Conservation (phyloP, 1,284 basidiomycete genomes). For the Phenoliferia sp. region DNA sequence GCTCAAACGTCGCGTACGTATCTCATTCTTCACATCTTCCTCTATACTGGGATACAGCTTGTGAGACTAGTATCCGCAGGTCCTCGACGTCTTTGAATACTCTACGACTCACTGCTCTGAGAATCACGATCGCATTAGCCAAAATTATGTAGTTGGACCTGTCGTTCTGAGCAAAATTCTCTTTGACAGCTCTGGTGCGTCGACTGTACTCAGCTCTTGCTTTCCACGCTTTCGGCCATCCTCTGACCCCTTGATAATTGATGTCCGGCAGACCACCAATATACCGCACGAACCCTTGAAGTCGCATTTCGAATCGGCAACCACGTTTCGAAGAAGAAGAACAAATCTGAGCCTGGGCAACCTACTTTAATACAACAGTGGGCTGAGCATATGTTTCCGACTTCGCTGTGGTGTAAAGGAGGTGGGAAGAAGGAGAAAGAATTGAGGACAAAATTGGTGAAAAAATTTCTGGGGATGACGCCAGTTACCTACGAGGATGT, state of each 20-base stretch:
- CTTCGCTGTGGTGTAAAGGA: neutral
- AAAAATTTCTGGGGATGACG: neutral
- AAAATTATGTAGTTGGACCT: neutral
- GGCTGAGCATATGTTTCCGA: neutral
- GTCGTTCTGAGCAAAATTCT: neutral
- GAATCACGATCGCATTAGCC: neutral
- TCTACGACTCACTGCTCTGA: neutral
- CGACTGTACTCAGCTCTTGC: neutral
- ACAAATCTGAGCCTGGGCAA: no score
- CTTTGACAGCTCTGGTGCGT: neutral
- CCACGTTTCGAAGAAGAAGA: neutral
- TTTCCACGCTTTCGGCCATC: neutral
- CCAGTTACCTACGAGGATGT: neutral
- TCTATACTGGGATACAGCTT: neutral
- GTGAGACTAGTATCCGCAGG: neutral
- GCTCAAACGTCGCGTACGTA: neutral
- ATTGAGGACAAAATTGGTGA: neutral
- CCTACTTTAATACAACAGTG: neutral
- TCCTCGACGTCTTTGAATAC: neutral
- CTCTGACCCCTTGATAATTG: no score
- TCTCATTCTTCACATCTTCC: neutral
- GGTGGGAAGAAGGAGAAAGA: neutral
- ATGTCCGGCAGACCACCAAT: neutral
- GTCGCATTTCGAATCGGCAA: neutral
- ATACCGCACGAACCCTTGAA: neutral